Conservation (phyloP, 1,284 basidiomycete species). For the Marasmius oreades region DNA sequence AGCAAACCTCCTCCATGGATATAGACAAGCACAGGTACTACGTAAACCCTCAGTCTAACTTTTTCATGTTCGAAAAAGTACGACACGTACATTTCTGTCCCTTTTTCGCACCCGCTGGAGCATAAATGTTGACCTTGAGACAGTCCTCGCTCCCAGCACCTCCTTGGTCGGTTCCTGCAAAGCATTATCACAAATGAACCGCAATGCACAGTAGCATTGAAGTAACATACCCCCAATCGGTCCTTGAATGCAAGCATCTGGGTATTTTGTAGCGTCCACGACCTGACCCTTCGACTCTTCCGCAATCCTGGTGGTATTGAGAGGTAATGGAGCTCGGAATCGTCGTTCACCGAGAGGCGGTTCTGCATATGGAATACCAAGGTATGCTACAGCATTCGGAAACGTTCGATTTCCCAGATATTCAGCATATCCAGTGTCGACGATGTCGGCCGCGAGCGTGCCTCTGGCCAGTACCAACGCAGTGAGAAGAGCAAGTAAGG, state of each 20-base stretch:
- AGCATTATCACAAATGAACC: neutral
- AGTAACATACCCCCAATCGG: constrained; percentile 39
- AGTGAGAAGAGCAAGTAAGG: neutral
- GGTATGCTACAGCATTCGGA: constrained; percentile 53
- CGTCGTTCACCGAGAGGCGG: constrained; percentile 49
- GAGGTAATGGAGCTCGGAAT: constrained; percentile 44
- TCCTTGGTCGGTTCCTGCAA: constrained; percentile 45
- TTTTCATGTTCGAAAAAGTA: neutral
- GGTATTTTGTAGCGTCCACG: constrained; percentile 47
- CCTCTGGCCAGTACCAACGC: neutral
- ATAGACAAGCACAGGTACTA: constrained; percentile 41
- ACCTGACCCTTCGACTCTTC: constrained; percentile 31
- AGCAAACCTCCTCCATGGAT: constrained; percentile 58
- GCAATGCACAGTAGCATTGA: neutral
- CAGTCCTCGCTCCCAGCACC: constrained; percentile 62
- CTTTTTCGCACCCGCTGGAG: constrained; percentile 37
- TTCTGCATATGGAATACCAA: constrained; percentile 53
- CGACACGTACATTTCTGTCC: constrained; percentile 38
- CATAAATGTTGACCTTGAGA: constrained; percentile 49
- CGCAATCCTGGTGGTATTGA: constrained; percentile 39
- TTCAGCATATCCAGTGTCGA: constrained; percentile 48
- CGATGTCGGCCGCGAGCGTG: constrained; percentile 26
- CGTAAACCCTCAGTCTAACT: neutral
- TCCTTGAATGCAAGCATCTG: constrained; percentile 57
- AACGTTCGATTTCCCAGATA: constrained; percentile 51